A percentile compares a stretch with the other conserved stretches of the same genome.
Conservation (phyloP, 1,139 yeast genomes). For the Debaryomyces coudertii region DNA sequence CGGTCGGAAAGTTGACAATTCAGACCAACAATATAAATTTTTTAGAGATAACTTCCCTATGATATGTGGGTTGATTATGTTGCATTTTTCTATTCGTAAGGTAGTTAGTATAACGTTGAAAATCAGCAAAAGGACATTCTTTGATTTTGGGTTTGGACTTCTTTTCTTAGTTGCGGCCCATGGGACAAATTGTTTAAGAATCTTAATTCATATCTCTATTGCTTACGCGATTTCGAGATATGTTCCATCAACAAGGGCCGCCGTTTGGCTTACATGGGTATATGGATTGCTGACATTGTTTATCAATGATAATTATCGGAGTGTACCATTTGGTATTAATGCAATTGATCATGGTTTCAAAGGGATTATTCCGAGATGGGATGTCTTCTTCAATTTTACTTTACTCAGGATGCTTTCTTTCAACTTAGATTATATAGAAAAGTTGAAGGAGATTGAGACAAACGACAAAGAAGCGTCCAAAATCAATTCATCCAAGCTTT, state of each 20-base stretch:
- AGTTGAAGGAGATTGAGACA: constrained; percentile 26
- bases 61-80: constrained; percentile 53
- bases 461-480: constrained; percentile 17
- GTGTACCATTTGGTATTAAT: constrained; percentile 53
- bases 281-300: constrained; percentile 79
- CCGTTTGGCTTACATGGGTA: constrained; percentile 60
- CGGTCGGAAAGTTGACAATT: constrained; percentile 83
- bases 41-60: constrained; percentile 79
- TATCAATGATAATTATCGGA: constrained; percentile 69
- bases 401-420: constrained; percentile 81
- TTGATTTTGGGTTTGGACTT: constrained; percentile 75
- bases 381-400: constrained; percentile 90
- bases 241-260: constrained; percentile 30
- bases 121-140: constrained; percentile 45
- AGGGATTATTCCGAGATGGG: constrained; percentile 92
- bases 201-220: constrained; percentile 57
- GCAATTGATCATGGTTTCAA: constrained; percentile 59
- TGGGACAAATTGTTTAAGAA: constrained; percentile 71
- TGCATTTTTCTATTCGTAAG: constrained; percentile 58
- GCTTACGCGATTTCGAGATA: constrained; percentile 58
- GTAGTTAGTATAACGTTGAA: constrained; percentile 24
- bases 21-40: constrained; percentile 86
- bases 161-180: constrained; percentile 74
- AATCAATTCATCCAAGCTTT: constrained; percentile 17
- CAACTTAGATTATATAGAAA: constrained; percentile 72